A percentile compares a stretch with the other conserved stretches of the same genome.
Evolutionary conservation across 495 filamentous ascomycete genomes (phyloP).

Genomic region (Aspergillus steynii): DNA sequence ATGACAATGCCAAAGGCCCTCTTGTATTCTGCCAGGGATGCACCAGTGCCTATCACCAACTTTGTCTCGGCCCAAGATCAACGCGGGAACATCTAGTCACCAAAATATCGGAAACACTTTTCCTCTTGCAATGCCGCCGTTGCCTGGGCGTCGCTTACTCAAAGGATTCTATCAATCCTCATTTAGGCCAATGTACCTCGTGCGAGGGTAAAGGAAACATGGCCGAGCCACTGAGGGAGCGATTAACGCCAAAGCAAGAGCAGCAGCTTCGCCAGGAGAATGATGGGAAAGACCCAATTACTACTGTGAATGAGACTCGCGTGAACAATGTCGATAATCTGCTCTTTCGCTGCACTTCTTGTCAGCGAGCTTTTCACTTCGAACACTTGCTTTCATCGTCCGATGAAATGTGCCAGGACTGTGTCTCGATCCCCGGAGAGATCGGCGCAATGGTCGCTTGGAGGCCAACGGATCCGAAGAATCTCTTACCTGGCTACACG

Average conservation of each 20-base stretch:
- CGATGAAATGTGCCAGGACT: constrained; percentile 65
- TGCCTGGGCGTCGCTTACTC: constrained; percentile 68
- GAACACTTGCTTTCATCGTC: constrained; percentile 65
- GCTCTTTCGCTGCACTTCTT: constrained; percentile 77
- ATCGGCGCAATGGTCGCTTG: constrained; percentile 80
- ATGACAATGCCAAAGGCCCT: constrained; percentile 55
- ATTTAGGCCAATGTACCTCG: constrained; percentile 65
- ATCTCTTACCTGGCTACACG: constrained; percentile 32
- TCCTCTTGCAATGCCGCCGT: constrained; percentile 86
- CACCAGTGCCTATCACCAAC: constrained; percentile 74
- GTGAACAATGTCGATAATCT: constrained; percentile 76
- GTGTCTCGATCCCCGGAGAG: constrained; percentile 56
- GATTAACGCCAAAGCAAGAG: constrained; percentile 74
- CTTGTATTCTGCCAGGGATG: constrained; percentile 92
- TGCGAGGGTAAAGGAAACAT: constrained; percentile 64
- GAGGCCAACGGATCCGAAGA: constrained; percentile 62
- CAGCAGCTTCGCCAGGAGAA: constrained; percentile 78
- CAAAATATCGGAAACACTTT: constrained; percentile 74
- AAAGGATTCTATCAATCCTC: constrained; percentile 68
- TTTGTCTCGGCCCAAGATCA: constrained; percentile 73
- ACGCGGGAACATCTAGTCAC: constrained; percentile 87
- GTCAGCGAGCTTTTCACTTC: constrained; percentile 79
- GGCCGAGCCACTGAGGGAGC: constrained; percentile 67
- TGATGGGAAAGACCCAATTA: constrained; percentile 73
- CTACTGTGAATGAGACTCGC: constrained; percentile 55